Evolutionary conservation across 164 flowering plant species (phyloP).

Genomic region (Malania oleifera): DNA sequence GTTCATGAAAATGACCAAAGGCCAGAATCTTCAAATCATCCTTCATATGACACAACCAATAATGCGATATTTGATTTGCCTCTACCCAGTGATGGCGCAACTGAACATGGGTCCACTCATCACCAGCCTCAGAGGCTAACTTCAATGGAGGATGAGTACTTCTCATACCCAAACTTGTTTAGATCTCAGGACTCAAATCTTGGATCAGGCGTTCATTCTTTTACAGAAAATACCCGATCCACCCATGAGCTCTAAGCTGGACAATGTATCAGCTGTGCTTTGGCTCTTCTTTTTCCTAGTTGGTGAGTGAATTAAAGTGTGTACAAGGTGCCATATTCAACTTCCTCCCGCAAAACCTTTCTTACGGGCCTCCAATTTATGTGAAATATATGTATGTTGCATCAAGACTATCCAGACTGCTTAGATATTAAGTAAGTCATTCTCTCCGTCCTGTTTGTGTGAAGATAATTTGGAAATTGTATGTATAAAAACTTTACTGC

Average conservation of each 20-base stretch:
- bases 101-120: conserved; percentile 16
- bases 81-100: conserved; percentile 14
- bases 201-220: conserved; percentile 24
- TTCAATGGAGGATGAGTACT: conserved; percentile 80
- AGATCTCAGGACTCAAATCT: conserved; percentile 27
- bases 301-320: no score
- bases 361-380: no score
- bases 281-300: neutral
- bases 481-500: no score
- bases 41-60: conserved; percentile 31
- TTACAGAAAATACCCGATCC: conserved; percentile 22
- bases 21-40: conserved; percentile 17
- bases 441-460: no score
- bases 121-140: conserved; percentile 45
- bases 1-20: conserved; percentile 7
- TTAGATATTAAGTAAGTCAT: no score
- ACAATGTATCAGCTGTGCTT: neutral
- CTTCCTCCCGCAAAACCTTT: no score
- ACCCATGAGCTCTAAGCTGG: conserved; percentile 19
- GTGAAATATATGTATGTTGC: no score
- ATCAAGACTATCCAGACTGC: no score
- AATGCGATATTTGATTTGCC: conserved; percentile 28
- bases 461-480: no score
- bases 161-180: conserved; percentile 83
- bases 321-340: no score